Base-by-base conservation (phyloP, 441 rosid genomes). In the Jatropha multifida region DNA sequence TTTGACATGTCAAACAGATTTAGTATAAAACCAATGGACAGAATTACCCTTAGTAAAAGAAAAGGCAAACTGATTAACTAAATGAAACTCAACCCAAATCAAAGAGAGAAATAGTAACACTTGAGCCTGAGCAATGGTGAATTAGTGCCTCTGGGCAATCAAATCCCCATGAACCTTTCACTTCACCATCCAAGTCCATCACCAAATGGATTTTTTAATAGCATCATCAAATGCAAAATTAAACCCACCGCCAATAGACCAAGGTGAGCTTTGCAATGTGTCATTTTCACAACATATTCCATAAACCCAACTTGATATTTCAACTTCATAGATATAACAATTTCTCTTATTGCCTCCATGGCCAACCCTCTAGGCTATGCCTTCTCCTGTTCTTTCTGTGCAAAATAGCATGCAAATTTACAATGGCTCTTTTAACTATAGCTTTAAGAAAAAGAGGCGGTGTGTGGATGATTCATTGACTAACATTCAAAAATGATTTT, bases 311-410 rank as follows among this genome's bases (percentile, higher is more conserved):
- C 74, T 77, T 84, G 98, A 65, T 86, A 91, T 44, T 79, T 79
- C 5, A 77, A 59, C 71, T 85, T 91, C 92, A 91, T 82, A 9
- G 79, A 84, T 78, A 72, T 83, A 49, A 93, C 89, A 63, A 94
- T 83, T 83, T 91, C 98, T 80, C 86, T 42, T 65, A 91, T 87
- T 5, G 96, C 91, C 75, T 93, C 99, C 83, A 90, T 97, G 0
- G 93, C 97, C 68, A 74, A 77, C 10, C 23, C 23, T 85, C 99
- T 86, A 0, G 88, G 90, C 82, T 93, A 97, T 1, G 96, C 90
- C 87, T 90, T 94, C 87, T 88, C 99, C n/a, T 91, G 97, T 12
- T 94, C 97, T 88, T 89, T 93, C 10, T 82, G 88, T 63, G 76
- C 88, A 83, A 94, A 79, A 80, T 86, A 93, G 80, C 81, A 87